Evolutionary conservation across 257 asterid genomes (phyloP).

Genomic region (Solanum verrucosum): DNA sequence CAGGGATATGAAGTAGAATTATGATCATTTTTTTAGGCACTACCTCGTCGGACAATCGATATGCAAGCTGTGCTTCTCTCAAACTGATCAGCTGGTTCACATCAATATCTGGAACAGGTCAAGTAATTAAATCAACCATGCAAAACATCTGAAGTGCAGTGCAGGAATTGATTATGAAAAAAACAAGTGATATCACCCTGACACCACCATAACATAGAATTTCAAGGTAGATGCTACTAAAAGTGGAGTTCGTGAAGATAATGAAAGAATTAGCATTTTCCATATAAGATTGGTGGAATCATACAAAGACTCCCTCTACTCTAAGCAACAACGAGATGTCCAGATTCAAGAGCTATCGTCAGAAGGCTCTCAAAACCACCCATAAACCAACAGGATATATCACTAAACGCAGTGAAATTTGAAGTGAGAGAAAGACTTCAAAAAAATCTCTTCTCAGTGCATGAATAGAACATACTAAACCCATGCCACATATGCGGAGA

Average conservation of each 20-base stretch:
- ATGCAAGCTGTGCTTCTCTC: conserved; percentile 79
- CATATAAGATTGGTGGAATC: background rate
- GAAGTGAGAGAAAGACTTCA: background rate
- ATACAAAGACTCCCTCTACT: background rate
- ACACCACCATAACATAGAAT: background rate
- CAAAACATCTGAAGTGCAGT: conserved; percentile 4
- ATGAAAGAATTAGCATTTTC: background rate
- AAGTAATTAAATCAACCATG: conserved; percentile 3
- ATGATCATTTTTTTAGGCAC: background rate
- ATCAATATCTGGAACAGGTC: conserved; percentile 44
- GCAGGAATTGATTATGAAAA: background rate
- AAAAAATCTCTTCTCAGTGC: background rate
- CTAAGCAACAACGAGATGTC: background rate
- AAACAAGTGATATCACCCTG: background rate
- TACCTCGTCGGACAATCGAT: conserved; percentile 85
- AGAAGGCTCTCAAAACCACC: background rate
- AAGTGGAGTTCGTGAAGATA: background rate
- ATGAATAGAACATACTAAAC: background rate
- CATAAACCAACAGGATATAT: background rate
- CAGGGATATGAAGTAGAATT: background rate
- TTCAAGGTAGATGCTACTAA: background rate
- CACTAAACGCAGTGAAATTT: background rate
- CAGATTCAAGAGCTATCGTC: background rate
- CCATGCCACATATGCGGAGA: background rate
- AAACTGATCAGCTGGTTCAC: conserved; percentile 64